A percentile compares a stretch with the other conserved stretches of the same genome.
Conservation (phyloP, 352 stramenopile genomes). For the Phytophthora europaea region DNA sequence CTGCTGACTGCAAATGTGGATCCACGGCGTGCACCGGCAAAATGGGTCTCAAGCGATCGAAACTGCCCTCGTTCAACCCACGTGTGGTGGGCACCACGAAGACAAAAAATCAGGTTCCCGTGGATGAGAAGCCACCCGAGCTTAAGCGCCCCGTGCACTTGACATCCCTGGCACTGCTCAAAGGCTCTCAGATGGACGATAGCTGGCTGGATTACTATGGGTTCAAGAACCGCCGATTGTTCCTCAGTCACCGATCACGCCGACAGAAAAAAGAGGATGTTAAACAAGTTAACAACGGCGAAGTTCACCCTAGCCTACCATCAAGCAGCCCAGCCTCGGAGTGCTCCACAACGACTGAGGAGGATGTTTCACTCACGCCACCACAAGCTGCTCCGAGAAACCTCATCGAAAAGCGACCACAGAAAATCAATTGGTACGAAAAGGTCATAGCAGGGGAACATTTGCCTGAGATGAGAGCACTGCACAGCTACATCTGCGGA, state of each 20-base stretch:
- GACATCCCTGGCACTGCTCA: constrained; percentile 80
- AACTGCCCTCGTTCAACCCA: constrained; percentile 39
- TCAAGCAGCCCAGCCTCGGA: constrained; percentile 62
- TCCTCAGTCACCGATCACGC: constrained; percentile 56
- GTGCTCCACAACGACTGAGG: constrained; percentile 63
- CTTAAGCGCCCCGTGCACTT: constrained; percentile 71
- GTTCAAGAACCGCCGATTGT: constrained; percentile 73
- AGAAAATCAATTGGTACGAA: constrained; percentile 63
- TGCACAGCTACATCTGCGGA: constrained; percentile 75
- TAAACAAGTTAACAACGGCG: constrained; percentile 8
- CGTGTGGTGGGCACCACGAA: constrained; percentile 27
- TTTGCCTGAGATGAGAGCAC: constrained; percentile 54
- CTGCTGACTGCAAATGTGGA: constrained; percentile 82
- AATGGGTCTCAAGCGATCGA: constrained; percentile 78
- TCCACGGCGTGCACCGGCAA: constrained; percentile 77
- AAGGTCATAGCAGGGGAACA: constrained; percentile 57
- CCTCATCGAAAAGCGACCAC: constrained; percentile 20
- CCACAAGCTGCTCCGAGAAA: constrained; percentile 19
- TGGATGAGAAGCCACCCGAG: constrained; percentile 53
- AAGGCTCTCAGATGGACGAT: constrained; percentile 75
- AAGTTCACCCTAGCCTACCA: constrained; percentile 11
- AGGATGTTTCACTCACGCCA: constrained; percentile 42
- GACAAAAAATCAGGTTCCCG: constrained; percentile 34
- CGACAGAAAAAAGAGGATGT: constrained; percentile 6
- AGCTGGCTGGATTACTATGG: constrained; percentile 75